Conservation (phyloP, 2,329 filamentous ascomycete species). For the Stachybotrys chlorohalonatus region DNA sequence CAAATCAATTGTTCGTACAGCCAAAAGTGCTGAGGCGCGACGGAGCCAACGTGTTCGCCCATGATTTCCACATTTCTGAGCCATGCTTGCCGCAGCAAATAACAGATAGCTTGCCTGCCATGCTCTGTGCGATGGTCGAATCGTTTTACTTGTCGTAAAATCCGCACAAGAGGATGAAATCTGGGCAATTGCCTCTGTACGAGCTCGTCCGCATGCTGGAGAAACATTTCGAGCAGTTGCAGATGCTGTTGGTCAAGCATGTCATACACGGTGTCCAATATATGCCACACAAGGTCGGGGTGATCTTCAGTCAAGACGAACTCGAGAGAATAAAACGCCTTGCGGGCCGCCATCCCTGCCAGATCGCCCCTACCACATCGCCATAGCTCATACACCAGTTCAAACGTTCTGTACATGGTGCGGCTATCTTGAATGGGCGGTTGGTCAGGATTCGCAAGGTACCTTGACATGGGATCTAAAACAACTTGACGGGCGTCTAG, state of each 20-base stretch:
- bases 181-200: conserved; percentile 17
- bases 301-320: conserved; percentile 26
- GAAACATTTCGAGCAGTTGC: conserved; percentile 22
- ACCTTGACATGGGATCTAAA: conserved; percentile 26
- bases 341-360: conserved; percentile 25
- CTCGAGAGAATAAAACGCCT: conserved; percentile 25
- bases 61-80: conserved; percentile 25
- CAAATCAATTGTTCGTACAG: conserved; percentile 29
- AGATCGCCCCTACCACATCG: conserved; percentile 23
- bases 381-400: conserved; percentile 27
- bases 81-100: conserved; percentile 25
- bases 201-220: conserved; percentile 20
- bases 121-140: conserved; percentile 20
- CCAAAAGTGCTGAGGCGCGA: conserved; percentile 21
- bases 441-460: conserved; percentile 22
- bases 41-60: conserved; percentile 18
- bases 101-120: conserved; percentile 20
- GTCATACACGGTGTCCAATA: conserved; percentile 27
- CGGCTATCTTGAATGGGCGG: conserved; percentile 28
- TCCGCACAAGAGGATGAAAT: conserved; percentile 23
- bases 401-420: conserved; percentile 29
- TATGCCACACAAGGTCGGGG: conserved; percentile 27
- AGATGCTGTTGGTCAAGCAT: conserved; percentile 26
- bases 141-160: conserved; percentile 19
- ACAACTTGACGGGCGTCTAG: conserved; percentile 16